phyloP scores from a whole-genome alignment of 2,329 filamentous ascomycete genomes.

The Verticillium dahliae region DNA sequence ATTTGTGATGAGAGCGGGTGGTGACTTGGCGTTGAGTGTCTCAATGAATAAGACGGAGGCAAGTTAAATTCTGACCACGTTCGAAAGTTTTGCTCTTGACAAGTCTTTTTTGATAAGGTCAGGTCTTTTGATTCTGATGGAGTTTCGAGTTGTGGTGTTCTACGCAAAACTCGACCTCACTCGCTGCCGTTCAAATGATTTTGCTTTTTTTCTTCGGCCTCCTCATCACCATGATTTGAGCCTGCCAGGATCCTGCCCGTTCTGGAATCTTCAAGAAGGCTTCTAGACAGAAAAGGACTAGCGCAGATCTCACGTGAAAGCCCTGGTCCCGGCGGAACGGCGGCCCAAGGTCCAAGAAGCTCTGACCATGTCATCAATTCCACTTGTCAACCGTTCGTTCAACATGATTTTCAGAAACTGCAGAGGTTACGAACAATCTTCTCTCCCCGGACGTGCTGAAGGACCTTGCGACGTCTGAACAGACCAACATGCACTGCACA shows the following conservation, averaged over 20 bases:
- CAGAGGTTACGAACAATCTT: not conserved
- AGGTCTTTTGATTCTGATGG: not conserved
- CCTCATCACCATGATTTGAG: conserved; percentile 8
- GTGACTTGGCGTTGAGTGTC: not conserved
- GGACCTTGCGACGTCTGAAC: not conserved
- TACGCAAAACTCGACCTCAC: conserved; percentile 1
- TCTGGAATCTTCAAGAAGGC: conserved; percentile 36
- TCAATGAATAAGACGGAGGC: not conserved
- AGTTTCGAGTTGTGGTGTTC: not conserved
- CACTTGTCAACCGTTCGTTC: not conserved
- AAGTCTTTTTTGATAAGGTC: not conserved
- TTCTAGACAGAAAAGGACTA: conserved; percentile 19
- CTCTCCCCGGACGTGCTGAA: not conserved
- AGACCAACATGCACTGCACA: no score
- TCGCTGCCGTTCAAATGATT: conserved; percentile 10
- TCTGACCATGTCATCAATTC: not conserved
- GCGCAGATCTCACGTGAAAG: conserved; percentile 15
- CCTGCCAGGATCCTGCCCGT: conserved; percentile 18
- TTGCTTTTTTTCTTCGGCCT: conserved; percentile 3
- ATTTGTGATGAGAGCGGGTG: not conserved
- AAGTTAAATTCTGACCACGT: not conserved
- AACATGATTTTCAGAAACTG: not conserved
- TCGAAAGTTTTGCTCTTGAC: not conserved
- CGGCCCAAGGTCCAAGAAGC: not conserved
- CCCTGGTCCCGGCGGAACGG: conserved; percentile 4